Evolutionary conservation across 2,329 filamentous ascomycete genomes (phyloP), one percentile per base, ranked within the genome.

Genomic region (Xylariaceae sp.): DNA sequence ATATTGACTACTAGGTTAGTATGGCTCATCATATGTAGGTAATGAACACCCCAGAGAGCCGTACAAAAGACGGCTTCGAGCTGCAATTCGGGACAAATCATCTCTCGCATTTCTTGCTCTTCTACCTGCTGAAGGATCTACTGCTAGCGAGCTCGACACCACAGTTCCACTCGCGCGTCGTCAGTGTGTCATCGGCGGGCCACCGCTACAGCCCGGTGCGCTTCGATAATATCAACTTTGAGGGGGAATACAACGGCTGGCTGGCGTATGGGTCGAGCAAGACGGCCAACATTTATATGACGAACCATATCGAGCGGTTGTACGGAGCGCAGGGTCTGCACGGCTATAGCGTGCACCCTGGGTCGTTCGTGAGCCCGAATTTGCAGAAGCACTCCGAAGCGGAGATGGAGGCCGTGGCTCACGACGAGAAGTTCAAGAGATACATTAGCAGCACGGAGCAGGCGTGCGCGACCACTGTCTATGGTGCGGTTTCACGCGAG

Each of bases 231-330:
- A 70, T 75, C 61, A 71, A 73, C 47, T 71, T 75, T 33, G 64
- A 72, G 21, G 61, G 57, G 33, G 52, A 50, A 2, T 79, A 79
- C 53, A 44, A 55, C 5, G 55, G 53, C 10, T 61, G 59, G 58
- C 21, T 39, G 8, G 59, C 59, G 9, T 64, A 50, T 62, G 46
- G 53, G 60, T 52, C 10, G 49, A 64, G 65, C 26, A 81, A 81
- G 59, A 69, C 71, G 0, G 76, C 78, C 8, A 78, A 77, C 53
- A 73, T 81, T 33, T 78, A 73, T 52, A 74, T 78, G 63, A 71
- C 77, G 16, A 79, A 74, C 54, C 70, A 78, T 52, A 73, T 82
- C 27, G 77, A 81, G 36, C 71, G 77, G 1, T 70, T 70, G 1
- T 79, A 77, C 57, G 75, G 73, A 4, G 16, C 61, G 1, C 57